Evolutionary conservation across 164 flowering plant species (phyloP).

Genomic region (Vitis vinifera): DNA sequence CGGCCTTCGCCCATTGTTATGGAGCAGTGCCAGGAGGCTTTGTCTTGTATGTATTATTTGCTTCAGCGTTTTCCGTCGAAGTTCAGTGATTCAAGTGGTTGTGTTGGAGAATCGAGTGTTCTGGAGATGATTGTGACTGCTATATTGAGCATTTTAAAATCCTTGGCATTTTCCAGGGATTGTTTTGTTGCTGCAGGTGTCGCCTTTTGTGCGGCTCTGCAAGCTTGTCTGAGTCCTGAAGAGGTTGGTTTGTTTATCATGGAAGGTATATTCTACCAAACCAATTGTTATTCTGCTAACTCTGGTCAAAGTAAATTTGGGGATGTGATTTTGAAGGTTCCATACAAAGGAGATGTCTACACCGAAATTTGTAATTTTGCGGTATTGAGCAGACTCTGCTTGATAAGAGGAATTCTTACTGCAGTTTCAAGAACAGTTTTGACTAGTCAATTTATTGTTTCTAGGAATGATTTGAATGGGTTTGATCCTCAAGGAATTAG

Average conservation of each 20-base stretch:
- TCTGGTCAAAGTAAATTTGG: conserved; percentile 15
- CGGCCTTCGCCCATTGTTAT: conserved; percentile 85
- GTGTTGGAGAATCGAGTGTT: conserved; percentile 22
- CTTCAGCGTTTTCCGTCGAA: conserved; percentile 78
- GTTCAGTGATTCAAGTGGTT: conserved; percentile 30
- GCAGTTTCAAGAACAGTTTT: conserved; percentile 77
- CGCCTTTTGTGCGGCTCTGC: conserved; percentile 84
- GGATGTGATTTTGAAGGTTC: conserved; percentile 37
- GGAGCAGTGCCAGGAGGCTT: conserved; percentile 97
- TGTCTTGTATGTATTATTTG: conserved; percentile 93
- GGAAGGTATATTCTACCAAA: conserved; percentile 45
- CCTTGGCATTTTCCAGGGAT: conserved; percentile 82
- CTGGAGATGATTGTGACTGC: conserved; percentile 46
- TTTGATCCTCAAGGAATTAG: conserved; percentile 14
- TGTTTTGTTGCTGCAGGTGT: conserved; percentile 96
- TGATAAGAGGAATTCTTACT: conserved; percentile 94
- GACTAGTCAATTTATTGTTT: conserved; percentile 37
- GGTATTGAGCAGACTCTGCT: conserved; percentile 71
- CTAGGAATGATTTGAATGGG: conserved; percentile 19
- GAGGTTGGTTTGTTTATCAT: conserved; percentile 65
- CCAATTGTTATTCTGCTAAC: conserved; percentile 20
- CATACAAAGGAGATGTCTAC: conserved; percentile 51
- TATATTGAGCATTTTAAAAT: conserved; percentile 59
- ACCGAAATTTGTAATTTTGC: conserved; percentile 52
- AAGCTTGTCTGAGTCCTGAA: conserved; percentile 57